phyloP scores from a whole-genome alignment of 306 rosid genomes.

The Canavalia ensiformis region DNA sequence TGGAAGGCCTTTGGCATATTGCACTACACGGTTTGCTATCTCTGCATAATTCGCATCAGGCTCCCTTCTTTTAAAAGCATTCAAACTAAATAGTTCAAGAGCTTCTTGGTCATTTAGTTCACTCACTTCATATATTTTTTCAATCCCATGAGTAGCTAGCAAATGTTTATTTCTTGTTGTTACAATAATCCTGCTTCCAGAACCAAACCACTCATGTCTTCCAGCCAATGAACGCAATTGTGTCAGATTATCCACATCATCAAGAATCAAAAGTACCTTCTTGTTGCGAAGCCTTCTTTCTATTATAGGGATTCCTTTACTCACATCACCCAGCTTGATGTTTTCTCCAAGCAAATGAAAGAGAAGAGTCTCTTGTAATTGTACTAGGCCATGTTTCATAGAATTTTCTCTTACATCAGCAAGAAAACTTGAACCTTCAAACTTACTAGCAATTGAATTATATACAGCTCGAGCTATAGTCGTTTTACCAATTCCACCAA shows the following conservation, averaged over 20 bases:
- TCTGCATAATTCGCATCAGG: slow-evolving; percentile 36
- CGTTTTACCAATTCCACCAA: slow-evolving; percentile 51
- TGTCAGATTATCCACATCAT: slow-evolving; percentile 19
- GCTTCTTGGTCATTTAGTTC: slow-evolving; percentile 43
- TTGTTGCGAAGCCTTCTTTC: slow-evolving; percentile 18
- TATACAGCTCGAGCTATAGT: slow-evolving; percentile 44
- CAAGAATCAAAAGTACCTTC: slow-evolving; percentile 47
- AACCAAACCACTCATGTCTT: slow-evolving; percentile 44
- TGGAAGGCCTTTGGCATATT: slow-evolving; percentile 54
- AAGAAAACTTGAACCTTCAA: slow-evolving; percentile 42
- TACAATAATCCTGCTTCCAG: slow-evolving; percentile 44
- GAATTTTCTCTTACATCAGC: slow-evolving; percentile 47
- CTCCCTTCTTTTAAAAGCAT: slow-evolving; percentile 34
- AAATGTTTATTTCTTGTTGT: slow-evolving; percentile 47
- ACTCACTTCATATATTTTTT: slow-evolving; percentile 21
- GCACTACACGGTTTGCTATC: slow-evolving; percentile 27
- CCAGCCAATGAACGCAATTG: slow-evolving; percentile 35
- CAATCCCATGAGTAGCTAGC: slow-evolving; percentile 29
- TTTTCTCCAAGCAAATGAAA: slow-evolving; percentile 37
- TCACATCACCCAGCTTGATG: slow-evolving; percentile 38
- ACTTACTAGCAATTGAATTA: slow-evolving; percentile 40
- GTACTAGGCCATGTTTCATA: slow-evolving; percentile 39
- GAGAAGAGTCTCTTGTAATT: slow-evolving; percentile 41
- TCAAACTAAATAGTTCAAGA: slow-evolving; percentile 40
- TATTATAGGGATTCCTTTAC: slow-evolving; percentile 43